Conservation (phyloP, 352 stramenopile species). For the Pythium aquatile region DNA sequence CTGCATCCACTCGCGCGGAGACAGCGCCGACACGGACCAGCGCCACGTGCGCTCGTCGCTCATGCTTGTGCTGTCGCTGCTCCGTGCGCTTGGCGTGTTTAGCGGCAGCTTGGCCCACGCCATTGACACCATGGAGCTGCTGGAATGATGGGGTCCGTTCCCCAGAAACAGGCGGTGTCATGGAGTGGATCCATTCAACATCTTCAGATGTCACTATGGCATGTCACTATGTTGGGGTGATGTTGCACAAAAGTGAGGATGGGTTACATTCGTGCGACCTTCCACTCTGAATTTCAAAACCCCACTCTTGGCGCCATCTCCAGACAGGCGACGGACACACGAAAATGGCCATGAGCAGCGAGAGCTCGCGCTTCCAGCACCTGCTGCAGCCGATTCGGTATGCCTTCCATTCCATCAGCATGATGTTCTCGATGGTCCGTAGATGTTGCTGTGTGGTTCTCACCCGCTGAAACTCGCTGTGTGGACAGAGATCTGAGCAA, state of each 20-base stretch:
- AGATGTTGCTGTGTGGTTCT: constrained; percentile 5
- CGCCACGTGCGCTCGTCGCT: constrained; percentile 25
- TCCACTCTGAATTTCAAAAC: constrained; percentile 10
- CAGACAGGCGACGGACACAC: not conserved
- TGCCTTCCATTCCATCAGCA: constrained; percentile 6
- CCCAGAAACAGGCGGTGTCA: not conserved
- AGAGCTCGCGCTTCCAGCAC: constrained; percentile 71
- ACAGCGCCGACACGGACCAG: constrained; percentile 25
- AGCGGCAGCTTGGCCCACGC: constrained; percentile 7
- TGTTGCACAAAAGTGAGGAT: not conserved
- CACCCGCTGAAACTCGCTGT: not conserved
- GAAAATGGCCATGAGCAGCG: constrained; percentile 30
- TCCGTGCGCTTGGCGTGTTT: constrained; percentile 2
- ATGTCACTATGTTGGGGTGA: not conserved
- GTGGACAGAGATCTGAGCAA: constrained; percentile 79
- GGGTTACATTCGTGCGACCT: constrained; percentile 10
- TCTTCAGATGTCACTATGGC: not conserved
- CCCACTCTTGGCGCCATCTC: constrained; percentile 11
- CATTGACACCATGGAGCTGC: not conserved
- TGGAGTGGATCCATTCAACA: not conserved
- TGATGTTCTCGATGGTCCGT: not conserved
- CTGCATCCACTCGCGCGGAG: constrained; percentile 31
- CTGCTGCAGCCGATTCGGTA: constrained; percentile 85
- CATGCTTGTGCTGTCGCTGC: not conserved
- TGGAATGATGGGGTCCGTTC: not conserved